phyloP scores from a whole-genome alignment of 208 protist species.

The Trypanosomatidae sp. region DNA sequence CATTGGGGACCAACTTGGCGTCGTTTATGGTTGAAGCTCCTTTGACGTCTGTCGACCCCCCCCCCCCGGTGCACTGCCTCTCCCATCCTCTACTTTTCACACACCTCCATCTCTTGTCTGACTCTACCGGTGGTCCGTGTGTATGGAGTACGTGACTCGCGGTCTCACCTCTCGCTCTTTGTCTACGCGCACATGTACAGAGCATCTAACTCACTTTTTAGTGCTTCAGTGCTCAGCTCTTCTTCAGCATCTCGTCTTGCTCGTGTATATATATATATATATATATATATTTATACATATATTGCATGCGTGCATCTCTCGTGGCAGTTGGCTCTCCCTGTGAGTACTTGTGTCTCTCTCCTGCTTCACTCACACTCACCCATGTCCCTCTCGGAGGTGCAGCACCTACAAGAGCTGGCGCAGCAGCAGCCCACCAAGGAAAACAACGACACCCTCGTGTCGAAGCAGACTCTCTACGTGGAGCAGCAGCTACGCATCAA shows the following conservation, averaged over 20 bases:
- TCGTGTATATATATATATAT: too few species aligned
- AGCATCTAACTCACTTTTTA: not conserved
- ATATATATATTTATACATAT: too few species aligned
- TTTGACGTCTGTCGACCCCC: not conserved
- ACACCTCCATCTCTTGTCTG: not conserved
- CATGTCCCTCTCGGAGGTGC: constrained; percentile 37
- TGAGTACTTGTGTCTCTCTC: not conserved
- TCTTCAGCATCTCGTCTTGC: not conserved
- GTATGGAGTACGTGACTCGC: not conserved
- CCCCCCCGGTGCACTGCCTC: not conserved
- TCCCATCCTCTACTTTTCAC: not conserved
- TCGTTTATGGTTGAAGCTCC: not conserved
- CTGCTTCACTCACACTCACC: not conserved
- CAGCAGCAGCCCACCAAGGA: constrained; percentile 19
- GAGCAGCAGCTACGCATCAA: constrained; percentile 18
- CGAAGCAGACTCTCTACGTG: constrained; percentile 30
- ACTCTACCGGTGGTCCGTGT: not conserved
- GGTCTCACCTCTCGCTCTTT: not conserved
- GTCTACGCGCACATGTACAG: not conserved
- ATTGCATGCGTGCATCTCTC: not conserved
- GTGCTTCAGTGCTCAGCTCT: not conserved
- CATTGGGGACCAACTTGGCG: not conserved
- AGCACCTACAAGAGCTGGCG: constrained; percentile 24
- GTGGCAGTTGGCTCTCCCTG: too few species aligned
- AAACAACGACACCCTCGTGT: constrained; percentile 29